phyloP scores from a whole-genome alignment of 441 rosid genomes.

The Syzygium malaccense region DNA sequence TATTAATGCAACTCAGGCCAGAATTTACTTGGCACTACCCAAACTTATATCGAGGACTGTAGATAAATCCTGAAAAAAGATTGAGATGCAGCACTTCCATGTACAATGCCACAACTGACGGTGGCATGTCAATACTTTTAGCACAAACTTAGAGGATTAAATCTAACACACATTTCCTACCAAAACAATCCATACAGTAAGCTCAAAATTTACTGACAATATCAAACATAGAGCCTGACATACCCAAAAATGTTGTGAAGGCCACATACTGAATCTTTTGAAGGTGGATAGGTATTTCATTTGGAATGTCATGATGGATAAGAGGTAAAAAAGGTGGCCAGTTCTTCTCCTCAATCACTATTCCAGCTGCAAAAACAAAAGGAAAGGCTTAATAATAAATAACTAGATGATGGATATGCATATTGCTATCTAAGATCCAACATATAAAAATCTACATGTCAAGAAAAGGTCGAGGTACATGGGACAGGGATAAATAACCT shows the following conservation, averaged over 20 bases:
- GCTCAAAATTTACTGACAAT: not conserved
- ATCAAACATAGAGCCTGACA: conserved; percentile 9
- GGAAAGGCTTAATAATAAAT: not conserved
- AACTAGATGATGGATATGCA: not conserved
- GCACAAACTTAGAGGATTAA: not conserved
- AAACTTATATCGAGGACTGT: not conserved
- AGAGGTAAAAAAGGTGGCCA: conserved; percentile 93
- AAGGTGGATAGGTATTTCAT: conserved; percentile 92
- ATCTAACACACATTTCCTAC: not conserved
- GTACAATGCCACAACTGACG: not conserved
- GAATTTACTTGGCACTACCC: not conserved
- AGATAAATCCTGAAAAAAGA: not conserved
- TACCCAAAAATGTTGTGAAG: conserved; percentile 89
- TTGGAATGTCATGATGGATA: conserved; percentile 91
- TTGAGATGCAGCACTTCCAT: not conserved
- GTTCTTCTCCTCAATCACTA: conserved; percentile 87
- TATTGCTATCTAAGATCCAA: not conserved
- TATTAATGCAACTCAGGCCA: not conserved
- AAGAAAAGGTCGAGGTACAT: not conserved
- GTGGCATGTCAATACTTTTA: not conserved
- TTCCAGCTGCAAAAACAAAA: conserved; percentile 65
- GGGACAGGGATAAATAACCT: conserved; percentile 20
- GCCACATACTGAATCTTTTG: conserved; percentile 89
- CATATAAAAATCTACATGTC: not conserved
- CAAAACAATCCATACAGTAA: not conserved